These are phyloP conservation scores for Tubosaeta brunneosetosa DNA, from an alignment of 768 basidiomycete species.

Conservation along the genomic window DNA sequence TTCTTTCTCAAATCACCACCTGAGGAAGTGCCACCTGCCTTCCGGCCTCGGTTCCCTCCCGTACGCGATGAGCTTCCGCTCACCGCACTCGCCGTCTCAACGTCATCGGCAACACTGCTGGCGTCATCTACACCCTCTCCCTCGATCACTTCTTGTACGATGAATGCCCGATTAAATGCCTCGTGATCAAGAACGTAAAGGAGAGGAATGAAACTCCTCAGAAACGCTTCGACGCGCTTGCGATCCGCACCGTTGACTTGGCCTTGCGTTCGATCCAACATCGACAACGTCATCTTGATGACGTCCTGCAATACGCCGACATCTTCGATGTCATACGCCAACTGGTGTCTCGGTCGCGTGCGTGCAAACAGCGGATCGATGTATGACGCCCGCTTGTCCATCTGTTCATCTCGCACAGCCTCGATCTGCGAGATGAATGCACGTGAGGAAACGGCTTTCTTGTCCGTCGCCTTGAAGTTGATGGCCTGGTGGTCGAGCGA, in stretches of 20 bases:
- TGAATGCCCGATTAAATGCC: conserved; percentile 66
- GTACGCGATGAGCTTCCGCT: conserved; percentile 25
- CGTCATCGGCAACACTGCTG: conserved; percentile 34
- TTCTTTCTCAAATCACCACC: conserved; percentile 75
- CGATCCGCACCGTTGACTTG: conserved; percentile 69
- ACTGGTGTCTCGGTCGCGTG: conserved; percentile 68
- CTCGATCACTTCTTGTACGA: conserved; percentile 58
- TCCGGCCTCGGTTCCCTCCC: conserved; percentile 40
- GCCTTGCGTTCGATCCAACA: conserved; percentile 82
- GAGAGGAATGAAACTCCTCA: conserved; percentile 71
- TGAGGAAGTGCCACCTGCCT: conserved; percentile 35
- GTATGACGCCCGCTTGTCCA: conserved; percentile 62
- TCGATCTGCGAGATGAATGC: conserved; percentile 82
- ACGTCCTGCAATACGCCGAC: conserved; percentile 77
- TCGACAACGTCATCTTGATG: conserved; percentile 83
- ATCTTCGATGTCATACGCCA: conserved; percentile 75
- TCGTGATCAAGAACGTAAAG: conserved; percentile 73
- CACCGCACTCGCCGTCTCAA: conserved; percentile 30
- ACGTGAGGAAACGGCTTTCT: conserved; percentile 74
- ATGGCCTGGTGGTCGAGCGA: conserved; percentile 92
- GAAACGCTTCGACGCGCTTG: conserved; percentile 75
- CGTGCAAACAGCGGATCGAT: conserved; percentile 51
- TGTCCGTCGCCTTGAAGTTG: conserved; percentile 85
- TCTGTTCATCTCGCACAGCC: conserved; percentile 76
- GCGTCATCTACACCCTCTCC: conserved; percentile 52